Evolutionary conservation across 805 yeast genomes (phyloP), one percentile per base, ranked within the genome.

Genomic region (Starmerella davenportii): DNA sequence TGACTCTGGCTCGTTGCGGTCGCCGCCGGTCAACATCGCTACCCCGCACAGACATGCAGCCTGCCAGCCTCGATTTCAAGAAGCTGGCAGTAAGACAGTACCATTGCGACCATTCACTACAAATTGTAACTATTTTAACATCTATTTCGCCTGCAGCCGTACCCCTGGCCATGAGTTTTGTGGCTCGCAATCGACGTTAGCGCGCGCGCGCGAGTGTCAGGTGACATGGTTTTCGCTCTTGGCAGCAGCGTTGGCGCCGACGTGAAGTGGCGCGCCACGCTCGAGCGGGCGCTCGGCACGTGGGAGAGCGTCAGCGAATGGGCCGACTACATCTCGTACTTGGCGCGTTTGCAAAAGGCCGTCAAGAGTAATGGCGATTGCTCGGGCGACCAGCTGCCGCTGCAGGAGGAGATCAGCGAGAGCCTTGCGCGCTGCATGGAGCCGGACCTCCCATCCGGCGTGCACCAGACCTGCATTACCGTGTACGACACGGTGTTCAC

Each of bases 321-420:
- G 99, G 96, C 98, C 13, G 98, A 90, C 55, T 84, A 87, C 55
- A 90, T 90, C 40, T 77, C 95, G 18, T 85, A 81, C 54, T 63
- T 92, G 34, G 74, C 87, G 2, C 72, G 79, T 43, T 66, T 92
- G 4, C 73, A 74, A 42, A 80, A 82, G 54, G 75, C 92, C 0
- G 57, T 85, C 30, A 70, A 68, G 42, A 58, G 61, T 17, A 44
- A 37, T 28, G 43, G 39, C 18, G 36, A 36, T 8, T 44, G 48
- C 21, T 42, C 39, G 17, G 48, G 48, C 14, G 38, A 46, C 3
- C 55, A 58, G 33, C 70, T 87, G 11, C 96, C 95, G 0, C 66
- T 62, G 34, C 70, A 76, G 2, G 60, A 69, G 13, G 69, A 70
- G 36, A 74, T 90, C 1, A 72, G 93, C 25, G 70, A 70, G 43